A percentile compares a stretch with the other conserved stretches of the same genome.
Conservation (phyloP, 1,284 basidiomycete species). For the Malassezia globosa region DNA sequence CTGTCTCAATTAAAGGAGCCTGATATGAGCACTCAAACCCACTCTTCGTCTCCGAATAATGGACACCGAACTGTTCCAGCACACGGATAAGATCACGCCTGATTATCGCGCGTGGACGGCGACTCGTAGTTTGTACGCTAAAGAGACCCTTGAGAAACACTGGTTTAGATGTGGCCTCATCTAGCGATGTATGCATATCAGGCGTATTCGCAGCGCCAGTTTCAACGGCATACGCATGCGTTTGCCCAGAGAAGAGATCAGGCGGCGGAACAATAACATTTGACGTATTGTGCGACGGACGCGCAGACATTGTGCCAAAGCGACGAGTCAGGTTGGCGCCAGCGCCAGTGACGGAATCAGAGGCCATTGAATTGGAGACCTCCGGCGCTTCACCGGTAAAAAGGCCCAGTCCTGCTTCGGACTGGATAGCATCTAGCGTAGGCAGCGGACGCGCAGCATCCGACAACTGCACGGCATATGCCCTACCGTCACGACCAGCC, state of each 20-base stretch:
- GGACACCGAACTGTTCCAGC: constrained; percentile 83
- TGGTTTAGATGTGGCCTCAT: constrained; percentile 31
- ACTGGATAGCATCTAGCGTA: constrained; percentile 3
- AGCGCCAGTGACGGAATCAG: not conserved
- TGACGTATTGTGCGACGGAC: constrained; percentile 6
- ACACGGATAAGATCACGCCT: constrained; percentile 74
- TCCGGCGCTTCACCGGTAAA: no score
- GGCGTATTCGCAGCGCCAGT: not conserved
- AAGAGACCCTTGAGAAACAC: constrained; percentile 49
- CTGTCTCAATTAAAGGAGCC: constrained; percentile 74
- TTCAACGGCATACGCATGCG: not conserved
- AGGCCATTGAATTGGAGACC: not conserved
- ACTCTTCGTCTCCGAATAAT: constrained; percentile 74
- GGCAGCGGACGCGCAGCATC: not conserved
- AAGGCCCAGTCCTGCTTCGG: not conserved
- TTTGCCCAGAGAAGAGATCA: no score
- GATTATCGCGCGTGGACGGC: constrained; percentile 69
- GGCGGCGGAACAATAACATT: not conserved
- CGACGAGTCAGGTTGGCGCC: constrained; percentile 22
- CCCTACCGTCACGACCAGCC: not conserved
- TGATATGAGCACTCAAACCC: constrained; percentile 94
- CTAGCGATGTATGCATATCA: not conserved
- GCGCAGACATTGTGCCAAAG: constrained; percentile 34
- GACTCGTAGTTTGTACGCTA: constrained; percentile 79
- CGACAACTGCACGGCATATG: not conserved